Evolutionary conservation across 1,284 basidiomycete genomes (phyloP).

Genomic region (Polyporus tsugae): DNA sequence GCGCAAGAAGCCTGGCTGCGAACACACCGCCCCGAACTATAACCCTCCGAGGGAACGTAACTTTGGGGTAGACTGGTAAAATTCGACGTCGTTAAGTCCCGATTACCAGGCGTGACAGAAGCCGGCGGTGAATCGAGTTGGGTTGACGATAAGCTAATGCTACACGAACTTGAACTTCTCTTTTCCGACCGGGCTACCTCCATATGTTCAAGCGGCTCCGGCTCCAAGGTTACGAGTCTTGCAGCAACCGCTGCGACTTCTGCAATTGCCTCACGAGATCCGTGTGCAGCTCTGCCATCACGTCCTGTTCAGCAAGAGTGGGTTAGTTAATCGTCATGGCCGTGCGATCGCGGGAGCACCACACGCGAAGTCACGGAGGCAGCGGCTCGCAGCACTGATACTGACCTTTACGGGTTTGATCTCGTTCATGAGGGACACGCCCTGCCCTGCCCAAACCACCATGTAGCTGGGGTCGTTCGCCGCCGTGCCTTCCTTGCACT

Average conservation of each 20-base stretch:
- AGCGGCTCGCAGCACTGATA: neutral
- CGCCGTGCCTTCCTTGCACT: slow-evolving; percentile 53
- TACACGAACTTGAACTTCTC: slow-evolving; percentile 11
- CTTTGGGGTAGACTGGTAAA: neutral
- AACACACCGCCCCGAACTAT: slow-evolving; percentile 14
- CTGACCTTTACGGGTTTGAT: slow-evolving; percentile 64
- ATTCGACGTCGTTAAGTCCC: slow-evolving; percentile 11
- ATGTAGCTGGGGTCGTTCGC: slow-evolving; percentile 57
- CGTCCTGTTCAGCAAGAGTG: slow-evolving; percentile 18
- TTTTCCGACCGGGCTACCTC: slow-evolving; percentile 10
- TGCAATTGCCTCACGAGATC: slow-evolving; percentile 30
- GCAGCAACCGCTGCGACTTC: slow-evolving; percentile 22
- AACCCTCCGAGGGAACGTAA: neutral
- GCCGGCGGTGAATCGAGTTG: slow-evolving; percentile 2
- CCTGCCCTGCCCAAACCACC: slow-evolving; percentile 76
- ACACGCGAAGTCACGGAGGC: slow-evolving; percentile 1
- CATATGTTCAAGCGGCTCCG: slow-evolving; percentile 24
- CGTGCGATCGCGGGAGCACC: neutral
- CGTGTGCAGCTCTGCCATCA: slow-evolving; percentile 31
- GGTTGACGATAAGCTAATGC: slow-evolving; percentile 22
- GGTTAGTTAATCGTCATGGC: slow-evolving; percentile 20
- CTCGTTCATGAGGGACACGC: slow-evolving; percentile 65
- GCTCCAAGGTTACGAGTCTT: slow-evolving; percentile 22
- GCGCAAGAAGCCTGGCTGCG: slow-evolving; percentile 9
- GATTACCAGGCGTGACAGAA: slow-evolving; percentile 30